Evolutionary conservation across 2,329 filamentous ascomycete species (phyloP).

Genomic region (Aspergillus sp.): DNA sequence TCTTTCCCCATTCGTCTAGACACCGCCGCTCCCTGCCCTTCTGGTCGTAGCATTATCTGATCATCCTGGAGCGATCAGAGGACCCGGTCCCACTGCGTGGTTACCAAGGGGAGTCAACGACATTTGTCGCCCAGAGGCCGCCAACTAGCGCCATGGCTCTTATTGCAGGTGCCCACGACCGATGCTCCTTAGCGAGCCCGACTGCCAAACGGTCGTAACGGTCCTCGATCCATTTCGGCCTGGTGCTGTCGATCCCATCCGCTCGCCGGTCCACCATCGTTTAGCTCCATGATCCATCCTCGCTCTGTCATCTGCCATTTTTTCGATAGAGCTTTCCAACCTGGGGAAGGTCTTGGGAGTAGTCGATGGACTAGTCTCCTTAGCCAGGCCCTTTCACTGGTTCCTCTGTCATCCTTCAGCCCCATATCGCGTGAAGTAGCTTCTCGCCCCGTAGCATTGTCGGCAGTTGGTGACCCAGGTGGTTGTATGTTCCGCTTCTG

Average conservation of each 20-base stretch:
- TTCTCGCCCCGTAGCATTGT: background rate
- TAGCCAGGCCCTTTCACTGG: background rate
- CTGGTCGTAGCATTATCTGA: constrained; percentile 23
- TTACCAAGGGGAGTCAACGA: background rate
- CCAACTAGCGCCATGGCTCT: background rate
- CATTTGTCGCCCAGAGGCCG: background rate
- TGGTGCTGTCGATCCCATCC: constrained; percentile 17
- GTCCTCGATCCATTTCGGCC: constrained; percentile 9
- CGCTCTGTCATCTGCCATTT: constrained; percentile 4
- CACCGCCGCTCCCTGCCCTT: constrained; percentile 22
- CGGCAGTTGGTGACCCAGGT: constrained; percentile 4
- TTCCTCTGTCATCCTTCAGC: background rate
- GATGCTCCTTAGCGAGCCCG: constrained; percentile 6
- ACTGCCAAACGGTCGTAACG: constrained; percentile 16
- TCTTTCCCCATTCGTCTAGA: constrained; percentile 26
- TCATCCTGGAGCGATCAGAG: constrained; percentile 25
- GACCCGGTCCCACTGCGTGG: constrained; percentile 16
- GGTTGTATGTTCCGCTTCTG: background rate
- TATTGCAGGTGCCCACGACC: background rate
- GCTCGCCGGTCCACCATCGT: constrained; percentile 8
- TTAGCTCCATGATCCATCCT: constrained; percentile 11
- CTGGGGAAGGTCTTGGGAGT: background rate
- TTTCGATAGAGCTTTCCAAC: constrained; percentile 4
- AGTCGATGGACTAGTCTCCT: background rate
- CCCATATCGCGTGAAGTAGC: background rate